These are phyloP conservation scores for Coemansia sp. DNA, from an alignment of 192 early-diverging fungal species.

Conservation along the genomic window DNA sequence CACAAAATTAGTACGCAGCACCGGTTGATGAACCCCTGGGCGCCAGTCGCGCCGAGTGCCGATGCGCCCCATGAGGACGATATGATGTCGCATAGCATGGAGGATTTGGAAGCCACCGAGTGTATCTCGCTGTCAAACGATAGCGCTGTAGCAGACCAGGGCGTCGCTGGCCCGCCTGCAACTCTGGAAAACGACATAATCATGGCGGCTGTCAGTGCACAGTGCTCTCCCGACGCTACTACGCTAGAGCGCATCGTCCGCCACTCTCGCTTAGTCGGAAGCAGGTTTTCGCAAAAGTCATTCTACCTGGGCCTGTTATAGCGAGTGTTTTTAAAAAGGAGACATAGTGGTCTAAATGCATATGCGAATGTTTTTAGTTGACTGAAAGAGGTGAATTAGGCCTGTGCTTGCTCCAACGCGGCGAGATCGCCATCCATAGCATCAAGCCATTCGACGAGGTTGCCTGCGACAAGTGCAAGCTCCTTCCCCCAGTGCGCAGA, in stretches of 20 bases:
- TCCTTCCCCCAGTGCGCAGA: slow-evolving; percentile 30
- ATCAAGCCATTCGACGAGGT: slow-evolving; percentile 30
- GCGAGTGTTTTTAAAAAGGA: background rate
- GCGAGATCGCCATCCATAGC: slow-evolving; percentile 18
- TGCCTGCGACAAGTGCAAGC: slow-evolving; percentile 19
- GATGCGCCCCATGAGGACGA: background rate
- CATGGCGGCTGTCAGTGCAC: slow-evolving; percentile 15
- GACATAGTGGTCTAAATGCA: slow-evolving; percentile 10
- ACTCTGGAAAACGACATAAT: slow-evolving; percentile 21
- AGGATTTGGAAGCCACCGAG: background rate
- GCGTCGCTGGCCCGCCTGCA: background rate
- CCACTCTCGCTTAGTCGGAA: slow-evolving; percentile 40
- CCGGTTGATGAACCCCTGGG: slow-evolving; percentile 31
- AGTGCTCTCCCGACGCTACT: slow-evolving; percentile 20
- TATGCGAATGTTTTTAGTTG: background rate
- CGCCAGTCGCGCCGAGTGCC: background rate
- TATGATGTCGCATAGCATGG: background rate
- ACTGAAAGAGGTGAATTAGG: background rate
- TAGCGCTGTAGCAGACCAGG: background rate
- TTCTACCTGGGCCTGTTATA: slow-evolving; percentile 19
- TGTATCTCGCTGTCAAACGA: slow-evolving; percentile 5
- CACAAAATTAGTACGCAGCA: slow-evolving; percentile 35
- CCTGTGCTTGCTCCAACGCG: background rate
- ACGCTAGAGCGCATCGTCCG: slow-evolving; percentile 41
- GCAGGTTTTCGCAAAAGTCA: slow-evolving; percentile 26